A percentile compares a stretch with the other conserved stretches of the same genome.
Evolutionary conservation across 768 basidiomycete genomes (phyloP).

Genomic region (Tulasnella sp.): DNA sequence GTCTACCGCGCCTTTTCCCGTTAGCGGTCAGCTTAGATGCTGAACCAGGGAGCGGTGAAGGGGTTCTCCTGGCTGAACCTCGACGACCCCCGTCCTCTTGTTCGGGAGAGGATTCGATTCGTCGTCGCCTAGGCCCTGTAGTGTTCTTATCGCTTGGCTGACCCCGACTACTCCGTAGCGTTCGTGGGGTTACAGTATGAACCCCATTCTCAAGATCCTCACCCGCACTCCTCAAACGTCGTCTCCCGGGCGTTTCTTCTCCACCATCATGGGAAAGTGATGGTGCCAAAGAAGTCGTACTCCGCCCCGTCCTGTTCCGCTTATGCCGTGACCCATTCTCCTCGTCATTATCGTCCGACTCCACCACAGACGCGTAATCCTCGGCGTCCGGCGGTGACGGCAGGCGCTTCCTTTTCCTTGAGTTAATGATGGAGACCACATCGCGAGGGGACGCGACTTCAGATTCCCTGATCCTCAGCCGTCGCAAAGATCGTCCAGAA

Average conservation of each 20-base stretch:
- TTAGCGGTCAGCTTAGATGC: background rate
- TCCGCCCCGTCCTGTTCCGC: background rate
- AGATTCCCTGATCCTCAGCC: background rate
- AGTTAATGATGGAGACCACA: background rate
- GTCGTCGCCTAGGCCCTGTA: slow-evolving; percentile 4
- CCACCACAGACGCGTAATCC: background rate
- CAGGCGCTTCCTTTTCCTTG: background rate
- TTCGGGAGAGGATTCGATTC: slow-evolving; percentile 13
- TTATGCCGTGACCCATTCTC: background rate
- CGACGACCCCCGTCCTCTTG: background rate
- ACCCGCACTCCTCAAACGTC: background rate
- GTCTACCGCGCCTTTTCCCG: background rate
- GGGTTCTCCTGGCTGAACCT: background rate
- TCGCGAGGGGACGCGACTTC: background rate
- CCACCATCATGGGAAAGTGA: background rate
- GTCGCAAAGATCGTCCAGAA: background rate
- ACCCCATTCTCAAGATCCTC: slow-evolving; percentile 6
- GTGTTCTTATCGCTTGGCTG: background rate
- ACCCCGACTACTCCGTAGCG: background rate
- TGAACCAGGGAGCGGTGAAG: background rate
- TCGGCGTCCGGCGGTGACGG: background rate
- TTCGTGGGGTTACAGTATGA: background rate
- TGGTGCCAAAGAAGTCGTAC: slow-evolving; percentile 1
- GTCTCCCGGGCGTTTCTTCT: background rate
- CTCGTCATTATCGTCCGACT: slow-evolving; percentile 10